phyloP scores from a whole-genome alignment of 139 green algal genomes.

The Tetradesmus obliquus region DNA sequence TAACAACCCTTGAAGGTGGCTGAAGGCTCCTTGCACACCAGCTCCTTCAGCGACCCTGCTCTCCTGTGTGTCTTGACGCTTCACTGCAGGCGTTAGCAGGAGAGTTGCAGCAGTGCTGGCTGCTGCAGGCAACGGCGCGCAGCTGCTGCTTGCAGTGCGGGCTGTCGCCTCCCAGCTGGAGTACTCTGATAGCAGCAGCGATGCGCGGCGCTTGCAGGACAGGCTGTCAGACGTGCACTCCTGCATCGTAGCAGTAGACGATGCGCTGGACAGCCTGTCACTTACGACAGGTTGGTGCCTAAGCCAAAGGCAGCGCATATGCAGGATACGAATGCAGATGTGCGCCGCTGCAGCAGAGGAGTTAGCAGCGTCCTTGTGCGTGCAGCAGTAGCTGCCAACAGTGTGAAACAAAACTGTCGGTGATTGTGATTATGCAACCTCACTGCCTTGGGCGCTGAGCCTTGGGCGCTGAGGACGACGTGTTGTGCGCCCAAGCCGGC shows the following conservation, averaged over 20 bases:
- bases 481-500: no score
- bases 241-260: conserved; percentile 35
- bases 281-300: not conserved
- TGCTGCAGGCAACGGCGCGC: not conserved
- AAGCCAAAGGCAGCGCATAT: not conserved
- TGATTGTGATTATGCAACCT: no score
- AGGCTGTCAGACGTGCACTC: conserved; percentile 29
- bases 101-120: not conserved
- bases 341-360: not conserved
- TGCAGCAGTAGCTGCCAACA: no score
- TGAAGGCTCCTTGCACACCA: not conserved
- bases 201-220: not conserved
- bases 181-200: not conserved
- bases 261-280: conserved; percentile 2
- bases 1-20: not conserved
- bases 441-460: no score
- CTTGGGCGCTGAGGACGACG: no score
- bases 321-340: no score
- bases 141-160: not conserved
- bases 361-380: no score
- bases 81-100: not conserved
- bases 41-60: not conserved
- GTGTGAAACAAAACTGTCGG: no score
- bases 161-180: not conserved
- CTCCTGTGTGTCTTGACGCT: not conserved